These are phyloP conservation scores for Phytophthora melonis DNA, from an alignment of 352 stramenopile species.

Conservation along the genomic window DNA sequence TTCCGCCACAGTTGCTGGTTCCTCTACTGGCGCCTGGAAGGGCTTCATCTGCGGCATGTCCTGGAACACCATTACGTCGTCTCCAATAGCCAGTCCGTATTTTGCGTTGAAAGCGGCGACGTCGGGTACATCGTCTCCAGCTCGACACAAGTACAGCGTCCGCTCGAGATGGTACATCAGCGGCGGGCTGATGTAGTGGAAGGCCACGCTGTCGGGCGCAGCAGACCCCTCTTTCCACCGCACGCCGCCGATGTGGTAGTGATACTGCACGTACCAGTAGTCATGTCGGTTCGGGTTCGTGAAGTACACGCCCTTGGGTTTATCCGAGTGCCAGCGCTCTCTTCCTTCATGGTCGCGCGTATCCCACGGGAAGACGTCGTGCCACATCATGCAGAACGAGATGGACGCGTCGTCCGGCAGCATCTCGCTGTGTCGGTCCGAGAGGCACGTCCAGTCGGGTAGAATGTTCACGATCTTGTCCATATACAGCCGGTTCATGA, in stretches of 20 bases:
- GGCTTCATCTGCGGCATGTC: constrained; percentile 35
- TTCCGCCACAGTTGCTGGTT: neutral
- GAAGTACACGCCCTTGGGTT: constrained; percentile 74
- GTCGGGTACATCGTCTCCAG: constrained; percentile 51
- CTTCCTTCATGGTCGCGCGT: constrained; percentile 73
- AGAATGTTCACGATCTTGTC: constrained; percentile 73
- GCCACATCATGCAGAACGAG: constrained; percentile 90
- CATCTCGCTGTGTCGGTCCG: constrained; percentile 72
- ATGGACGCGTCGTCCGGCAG: constrained; percentile 83
- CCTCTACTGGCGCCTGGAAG: neutral
- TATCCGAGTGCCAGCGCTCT: constrained; percentile 83
- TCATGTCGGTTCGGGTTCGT: constrained; percentile 58
- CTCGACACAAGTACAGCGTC: constrained; percentile 74
- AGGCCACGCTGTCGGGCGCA: constrained; percentile 75
- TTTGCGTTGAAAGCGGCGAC: constrained; percentile 65
- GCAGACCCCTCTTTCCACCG: constrained; percentile 55
- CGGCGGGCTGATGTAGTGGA: constrained; percentile 76
- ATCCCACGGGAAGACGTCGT: constrained; percentile 76
- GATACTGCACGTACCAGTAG: constrained; percentile 82
- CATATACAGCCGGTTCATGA: constrained; percentile 82
- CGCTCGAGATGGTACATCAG: constrained; percentile 88
- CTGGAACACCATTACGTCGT: constrained; percentile 57
- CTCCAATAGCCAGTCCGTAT: constrained; percentile 57
- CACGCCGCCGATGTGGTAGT: constrained; percentile 75
- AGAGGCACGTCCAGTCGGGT: constrained; percentile 67